phyloP scores from a whole-genome alignment of 1,284 basidiomycete genomes.

The Trametes polyzona region DNA sequence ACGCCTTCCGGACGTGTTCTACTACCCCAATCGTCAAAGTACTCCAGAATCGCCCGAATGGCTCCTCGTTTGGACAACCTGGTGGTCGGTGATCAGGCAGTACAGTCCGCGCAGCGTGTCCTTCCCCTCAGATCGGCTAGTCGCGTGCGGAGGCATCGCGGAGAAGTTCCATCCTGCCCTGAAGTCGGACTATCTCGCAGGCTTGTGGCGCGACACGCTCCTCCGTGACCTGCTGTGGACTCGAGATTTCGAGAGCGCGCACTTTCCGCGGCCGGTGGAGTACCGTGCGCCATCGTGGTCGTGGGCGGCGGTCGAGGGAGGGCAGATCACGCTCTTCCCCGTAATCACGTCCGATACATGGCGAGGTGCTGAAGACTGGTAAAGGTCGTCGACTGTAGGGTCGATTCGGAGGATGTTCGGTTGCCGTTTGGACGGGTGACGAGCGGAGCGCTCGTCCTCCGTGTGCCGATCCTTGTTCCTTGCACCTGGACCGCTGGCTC shows the following conservation, averaged over 20 bases:
- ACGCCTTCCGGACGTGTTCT: slow-evolving; percentile 12
- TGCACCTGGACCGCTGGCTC: background rate
- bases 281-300: slow-evolving; percentile 20
- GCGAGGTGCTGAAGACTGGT: background rate
- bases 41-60: slow-evolving; percentile 7
- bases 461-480: background rate
- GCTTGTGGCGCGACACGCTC: slow-evolving; percentile 15
- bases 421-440: background rate
- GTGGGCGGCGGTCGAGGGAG: slow-evolving; percentile 8
- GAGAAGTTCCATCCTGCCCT: slow-evolving; percentile 16
- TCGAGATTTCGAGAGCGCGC: slow-evolving; percentile 4
- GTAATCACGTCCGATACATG: too few species aligned
- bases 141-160: slow-evolving; percentile 19
- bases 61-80: slow-evolving; percentile 5
- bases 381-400: background rate
- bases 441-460: background rate
- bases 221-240: slow-evolving; percentile 19
- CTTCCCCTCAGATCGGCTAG: slow-evolving; percentile 16
- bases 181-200: slow-evolving; percentile 20
- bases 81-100: too few species aligned
- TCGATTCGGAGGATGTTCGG: background rate
- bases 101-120: slow-evolving; percentile 15
- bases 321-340: background rate
- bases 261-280: background rate
- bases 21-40: slow-evolving; percentile 1